Percentiles rank a stretch among this genome's conserved stretches.
phyloP scores from a whole-genome alignment of 257 asterid species.

The Solanum chiquidenum region DNA sequence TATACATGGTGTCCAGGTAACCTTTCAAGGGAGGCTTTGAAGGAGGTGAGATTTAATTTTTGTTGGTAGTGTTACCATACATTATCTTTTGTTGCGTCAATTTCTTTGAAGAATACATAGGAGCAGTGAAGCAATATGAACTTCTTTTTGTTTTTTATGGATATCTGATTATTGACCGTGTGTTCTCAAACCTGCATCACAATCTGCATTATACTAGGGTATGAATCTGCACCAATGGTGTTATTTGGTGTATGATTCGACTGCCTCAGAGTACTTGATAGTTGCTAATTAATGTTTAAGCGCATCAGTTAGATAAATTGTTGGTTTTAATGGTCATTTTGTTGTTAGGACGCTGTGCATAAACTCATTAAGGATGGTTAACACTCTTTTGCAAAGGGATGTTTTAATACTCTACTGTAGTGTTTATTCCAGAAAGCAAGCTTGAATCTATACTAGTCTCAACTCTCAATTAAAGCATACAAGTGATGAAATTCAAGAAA shows the following conservation, averaged over 20 bases:
- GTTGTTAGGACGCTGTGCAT: not conserved
- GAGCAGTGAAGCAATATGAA: not conserved
- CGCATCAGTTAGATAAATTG: not conserved
- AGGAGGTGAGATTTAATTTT: slow-evolving; percentile 42
- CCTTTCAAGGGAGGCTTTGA: slow-evolving; percentile 34
- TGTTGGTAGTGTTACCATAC: not conserved
- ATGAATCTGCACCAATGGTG: not conserved
- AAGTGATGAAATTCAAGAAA: not conserved
- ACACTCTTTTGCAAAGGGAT: not conserved
- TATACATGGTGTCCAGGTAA: slow-evolving; percentile 96
- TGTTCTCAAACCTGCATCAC: not conserved
- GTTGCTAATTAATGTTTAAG: not conserved
- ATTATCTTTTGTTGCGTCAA: not conserved
- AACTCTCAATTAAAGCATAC: not conserved
- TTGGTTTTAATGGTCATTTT: not conserved
- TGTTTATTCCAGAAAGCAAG: not conserved
- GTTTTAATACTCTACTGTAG: not conserved
- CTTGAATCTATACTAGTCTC: not conserved
- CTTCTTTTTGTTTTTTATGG: not conserved
- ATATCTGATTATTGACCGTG: not conserved
- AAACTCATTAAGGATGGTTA: not conserved
- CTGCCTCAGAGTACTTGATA: not conserved
- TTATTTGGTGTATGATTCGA: not conserved
- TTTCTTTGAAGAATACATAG: not conserved
- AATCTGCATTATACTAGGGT: not conserved